Evolutionary conservation across 176 grass and related monocot species (phyloP), one percentile per base, ranked within the genome.

Genomic region (Avena atlantica): DNA sequence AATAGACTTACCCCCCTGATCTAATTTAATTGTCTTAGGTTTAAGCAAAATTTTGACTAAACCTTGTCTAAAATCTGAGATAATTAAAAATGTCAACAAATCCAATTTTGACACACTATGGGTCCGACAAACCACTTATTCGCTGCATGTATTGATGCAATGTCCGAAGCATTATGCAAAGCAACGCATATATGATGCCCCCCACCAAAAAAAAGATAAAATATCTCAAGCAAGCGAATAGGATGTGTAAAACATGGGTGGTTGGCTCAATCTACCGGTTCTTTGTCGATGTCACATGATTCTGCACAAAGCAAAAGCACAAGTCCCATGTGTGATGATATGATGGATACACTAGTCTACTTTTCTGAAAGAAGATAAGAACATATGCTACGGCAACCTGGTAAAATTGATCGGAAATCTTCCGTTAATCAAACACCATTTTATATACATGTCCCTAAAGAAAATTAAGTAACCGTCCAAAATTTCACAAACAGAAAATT

Each of bases 281-380:
- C 74, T 21, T 66, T 79, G 23, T 84, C 74, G 4, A 56, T 59
- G 6, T 52, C 89, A 84, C 76, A 42, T 91, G 89, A 25, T 59
- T 80, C 21, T 48, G 44, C 23, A 58, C 9, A 15, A 85, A 63
- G 44, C n/a, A 73, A 89, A 74, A 49, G 81, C 51, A 25, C 0
- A 4, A 24, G 2, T 77, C 4, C 1, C 49, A 7, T 42, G 40
- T 12, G 31, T 37, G 77, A 80, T 73, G 49, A 68, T 82, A 19
- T 75, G 82, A 21, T 68, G 6, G 6, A 68, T 56, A 27, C 80
- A 27, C 45, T 52, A 12, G 2, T 51, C 72, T 74, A 74, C n/a
- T 75, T 75, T 9, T 74, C 2, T 36, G 0, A 1, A 21, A 65
- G 17, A n/a, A n/a, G 1, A 42, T 66, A 40, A 21, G 57, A 55